Conservation (phyloP, 306 rosid species). For the Malus domestica region ASM211411v1 NC_041804.1:8373001-8373500, state of each 20-base stretch:
- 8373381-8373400: constrained; percentile 26
- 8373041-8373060: neutral
- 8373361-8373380: neutral
- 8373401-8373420: constrained; percentile 99
- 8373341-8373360: neutral
- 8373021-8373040: neutral
- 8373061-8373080: neutral
- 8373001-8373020: neutral
- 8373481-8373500: constrained; percentile 87
- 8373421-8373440: constrained; percentile 96
- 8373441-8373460: constrained; percentile 67
- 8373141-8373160: constrained; percentile 12
- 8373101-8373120: neutral
- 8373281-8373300: constrained; percentile 19
- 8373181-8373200: constrained; percentile 93
- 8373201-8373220: constrained; percentile 84
- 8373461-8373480: constrained; percentile 80
- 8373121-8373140: neutral
- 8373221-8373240: constrained; percentile 85
- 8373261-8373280: constrained; percentile 24
- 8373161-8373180: constrained; percentile 74
- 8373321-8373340: neutral
- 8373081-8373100: neutral
- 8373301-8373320: neutral
- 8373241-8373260: constrained; percentile 96